Conservation (phyloP, 805 yeast genomes). For the Wickerhamomyces alni region DNA sequence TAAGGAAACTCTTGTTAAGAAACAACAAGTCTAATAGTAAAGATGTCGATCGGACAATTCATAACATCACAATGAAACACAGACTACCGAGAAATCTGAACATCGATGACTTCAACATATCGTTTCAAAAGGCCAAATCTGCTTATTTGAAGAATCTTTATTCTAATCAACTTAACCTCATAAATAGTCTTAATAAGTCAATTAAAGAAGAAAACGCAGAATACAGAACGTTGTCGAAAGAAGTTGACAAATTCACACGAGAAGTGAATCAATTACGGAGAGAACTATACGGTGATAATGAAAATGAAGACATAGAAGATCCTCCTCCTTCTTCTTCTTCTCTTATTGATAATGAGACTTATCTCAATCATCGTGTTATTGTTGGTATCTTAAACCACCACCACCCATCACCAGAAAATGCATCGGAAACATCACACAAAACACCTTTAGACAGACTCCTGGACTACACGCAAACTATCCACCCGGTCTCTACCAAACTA, state of each 20-base stretch:
- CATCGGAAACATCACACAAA: too few relatives aligned
- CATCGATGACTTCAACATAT: conserved; percentile 14
- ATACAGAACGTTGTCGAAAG: conserved; percentile 6
- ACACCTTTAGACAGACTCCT: background rate
- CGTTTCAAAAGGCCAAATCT: conserved; percentile 15
- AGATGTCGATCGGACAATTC: background rate
- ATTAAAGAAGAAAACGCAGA: conserved; percentile 7
- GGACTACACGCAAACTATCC: background rate
- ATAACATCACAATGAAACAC: conserved; percentile 9
- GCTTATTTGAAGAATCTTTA: conserved; percentile 10
- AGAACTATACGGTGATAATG: background rate
- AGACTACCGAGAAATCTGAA: conserved; percentile 11
- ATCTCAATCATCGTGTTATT: background rate
- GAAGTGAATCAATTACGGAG: background rate
- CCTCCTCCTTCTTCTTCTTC: too few relatives aligned
- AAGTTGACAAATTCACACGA: background rate
- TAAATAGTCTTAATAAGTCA: conserved; percentile 10
- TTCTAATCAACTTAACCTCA: conserved; percentile 15
- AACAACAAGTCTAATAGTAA: conserved; percentile 8
- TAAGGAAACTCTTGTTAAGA: conserved; percentile 9
- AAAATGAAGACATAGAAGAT: background rate
- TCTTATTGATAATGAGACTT: background rate
- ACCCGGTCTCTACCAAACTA: background rate
- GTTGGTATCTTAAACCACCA: background rate
- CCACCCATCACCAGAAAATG: too few relatives aligned